A percentile compares a stretch with the other conserved stretches of the same genome.
Conservation (phyloP, 768 basidiomycete genomes). For the Myochromella boudieri region DNA sequence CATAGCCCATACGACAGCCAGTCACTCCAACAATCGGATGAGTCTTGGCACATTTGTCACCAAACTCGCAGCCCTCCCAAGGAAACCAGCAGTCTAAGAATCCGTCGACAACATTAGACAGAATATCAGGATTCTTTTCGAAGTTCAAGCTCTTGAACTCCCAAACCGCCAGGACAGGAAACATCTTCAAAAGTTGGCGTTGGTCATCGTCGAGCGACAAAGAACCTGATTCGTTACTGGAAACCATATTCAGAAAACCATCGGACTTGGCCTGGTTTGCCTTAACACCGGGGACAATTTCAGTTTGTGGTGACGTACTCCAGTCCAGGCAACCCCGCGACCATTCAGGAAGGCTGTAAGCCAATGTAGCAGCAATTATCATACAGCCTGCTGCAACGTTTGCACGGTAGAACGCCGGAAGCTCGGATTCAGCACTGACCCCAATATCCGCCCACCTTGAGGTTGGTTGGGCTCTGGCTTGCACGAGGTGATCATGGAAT, state of each 20-base stretch:
- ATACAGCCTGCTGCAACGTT: background rate
- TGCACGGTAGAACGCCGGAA: background rate
- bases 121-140: background rate
- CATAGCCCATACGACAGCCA: slow-evolving; percentile 8
- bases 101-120: background rate
- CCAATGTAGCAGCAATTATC: slow-evolving; percentile 10
- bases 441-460: no score
- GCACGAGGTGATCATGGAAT: background rate
- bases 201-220: no score
- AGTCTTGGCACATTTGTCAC: background rate
- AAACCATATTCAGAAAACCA: slow-evolving; percentile 9
- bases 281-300: background rate
- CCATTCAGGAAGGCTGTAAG: background rate
- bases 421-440: background rate
- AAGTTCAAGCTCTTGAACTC: slow-evolving; percentile 19
- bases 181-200: no score
- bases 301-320: background rate
- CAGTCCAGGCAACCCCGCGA: background rate
- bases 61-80: slow-evolving; percentile 10
- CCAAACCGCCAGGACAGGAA: slow-evolving; percentile 13
- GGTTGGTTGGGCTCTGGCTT: no score
- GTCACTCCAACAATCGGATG: slow-evolving; percentile 7
- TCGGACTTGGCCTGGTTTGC: slow-evolving; percentile 8
- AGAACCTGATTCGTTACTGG: background rate
- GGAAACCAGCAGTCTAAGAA: background rate